A percentile compares a stretch with the other conserved stretches of the same genome.
These are phyloP conservation scores for Trametopsis cervina DNA, from an alignment of 768 basidiomycete genomes.

Conservation along the genomic window DNA sequence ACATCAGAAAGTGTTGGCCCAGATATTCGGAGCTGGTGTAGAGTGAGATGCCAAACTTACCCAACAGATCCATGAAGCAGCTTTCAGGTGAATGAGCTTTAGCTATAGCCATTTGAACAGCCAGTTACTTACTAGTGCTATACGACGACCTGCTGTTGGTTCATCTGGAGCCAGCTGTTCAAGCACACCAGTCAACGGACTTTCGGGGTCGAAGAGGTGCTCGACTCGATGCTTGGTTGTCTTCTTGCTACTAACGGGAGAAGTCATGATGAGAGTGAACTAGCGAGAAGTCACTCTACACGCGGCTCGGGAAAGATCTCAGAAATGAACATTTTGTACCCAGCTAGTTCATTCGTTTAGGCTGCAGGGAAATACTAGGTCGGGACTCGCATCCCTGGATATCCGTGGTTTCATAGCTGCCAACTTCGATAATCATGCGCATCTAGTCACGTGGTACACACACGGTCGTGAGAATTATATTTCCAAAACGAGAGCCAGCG, in stretches of 20 bases:
- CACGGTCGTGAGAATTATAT: constrained; percentile 3
- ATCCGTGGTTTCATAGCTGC: too few species aligned
- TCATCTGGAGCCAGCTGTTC: constrained; percentile 49
- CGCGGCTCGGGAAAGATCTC: too few species aligned
- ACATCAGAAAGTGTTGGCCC: too few species aligned
- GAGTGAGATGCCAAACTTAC: constrained; percentile 31
- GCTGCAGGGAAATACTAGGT: too few species aligned
- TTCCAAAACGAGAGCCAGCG: constrained; percentile 2
- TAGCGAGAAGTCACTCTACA: too few species aligned
- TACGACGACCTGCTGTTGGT: constrained; percentile 49
- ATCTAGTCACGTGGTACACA: too few species aligned
- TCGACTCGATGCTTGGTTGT: constrained; percentile 15
- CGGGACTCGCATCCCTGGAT: too few species aligned
- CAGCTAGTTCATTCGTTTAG: too few species aligned
- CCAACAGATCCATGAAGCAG: constrained; percentile 78
- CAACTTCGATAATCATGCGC: neutral
- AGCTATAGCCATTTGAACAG: constrained; percentile 13
- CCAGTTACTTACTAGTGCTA: constrained; percentile 53
- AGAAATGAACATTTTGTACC: too few species aligned
- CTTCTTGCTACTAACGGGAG: constrained; percentile 16
- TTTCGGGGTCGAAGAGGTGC: constrained; percentile 7
- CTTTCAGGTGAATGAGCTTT: constrained; percentile 30
- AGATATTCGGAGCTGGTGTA: neutral
- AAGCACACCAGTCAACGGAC: constrained; percentile 36
- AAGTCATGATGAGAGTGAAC: constrained; percentile 5